Percentiles rank a stretch among this genome's conserved stretches.
Conservation (phyloP, 768 basidiomycete genomes). For the Mycena haematopus region DNA sequence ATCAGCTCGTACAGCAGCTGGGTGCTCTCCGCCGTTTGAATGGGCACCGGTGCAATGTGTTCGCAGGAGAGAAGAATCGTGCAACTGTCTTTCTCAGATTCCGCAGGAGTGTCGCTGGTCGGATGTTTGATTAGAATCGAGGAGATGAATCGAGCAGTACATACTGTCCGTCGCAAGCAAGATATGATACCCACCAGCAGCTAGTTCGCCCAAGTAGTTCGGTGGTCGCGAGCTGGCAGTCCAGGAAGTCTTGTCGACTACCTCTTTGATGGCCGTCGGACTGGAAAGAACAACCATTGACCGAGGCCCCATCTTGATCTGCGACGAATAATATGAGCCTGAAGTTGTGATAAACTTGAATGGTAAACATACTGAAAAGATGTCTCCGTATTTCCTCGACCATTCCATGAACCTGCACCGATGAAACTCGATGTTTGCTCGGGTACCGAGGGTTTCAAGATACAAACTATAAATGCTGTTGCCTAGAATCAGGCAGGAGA, state of each 20-base stretch:
- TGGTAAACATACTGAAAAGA: conserved; percentile 27
- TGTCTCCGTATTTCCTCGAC: conserved; percentile 33
- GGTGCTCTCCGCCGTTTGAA: conserved; percentile 4
- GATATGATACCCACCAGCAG: conserved; percentile 26
- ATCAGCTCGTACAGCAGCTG: conserved; percentile 11
- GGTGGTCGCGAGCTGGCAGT: conserved; percentile 30
- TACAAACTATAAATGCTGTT: conserved; percentile 8
- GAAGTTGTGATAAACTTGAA: background rate
- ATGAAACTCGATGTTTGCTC: background rate
- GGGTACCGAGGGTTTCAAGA: background rate
- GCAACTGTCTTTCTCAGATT: background rate
- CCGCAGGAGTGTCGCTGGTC: conserved; percentile 1
- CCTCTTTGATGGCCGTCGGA: conserved; percentile 27
- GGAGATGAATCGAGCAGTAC: background rate
- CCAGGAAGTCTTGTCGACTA: conserved; percentile 34
- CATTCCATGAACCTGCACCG: conserved; percentile 34
- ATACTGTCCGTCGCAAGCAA: conserved; percentile 26
- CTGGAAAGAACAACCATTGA: conserved; percentile 33
- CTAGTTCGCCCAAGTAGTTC: conserved; percentile 25
- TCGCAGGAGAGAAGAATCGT: background rate
- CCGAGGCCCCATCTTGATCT: conserved; percentile 30
- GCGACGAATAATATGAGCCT: background rate
- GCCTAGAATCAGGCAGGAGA: background rate
- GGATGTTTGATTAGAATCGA: background rate
- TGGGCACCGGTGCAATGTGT: background rate